Conservation (phyloP, 2,329 filamentous ascomycete genomes). For the Claviceps fusiformis region DNA sequence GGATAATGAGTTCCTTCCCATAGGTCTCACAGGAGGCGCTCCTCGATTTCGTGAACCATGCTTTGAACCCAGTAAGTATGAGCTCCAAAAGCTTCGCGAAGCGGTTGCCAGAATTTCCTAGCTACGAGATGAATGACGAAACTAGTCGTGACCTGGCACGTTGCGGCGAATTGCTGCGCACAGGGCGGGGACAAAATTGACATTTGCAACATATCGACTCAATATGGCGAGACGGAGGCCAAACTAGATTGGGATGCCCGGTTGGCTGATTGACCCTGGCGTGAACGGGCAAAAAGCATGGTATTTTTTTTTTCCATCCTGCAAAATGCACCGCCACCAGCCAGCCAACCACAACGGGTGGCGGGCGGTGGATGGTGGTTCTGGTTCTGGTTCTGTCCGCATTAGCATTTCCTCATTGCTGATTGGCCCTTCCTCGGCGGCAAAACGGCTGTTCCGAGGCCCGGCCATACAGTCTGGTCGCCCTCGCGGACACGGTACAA, state of each 20-base stretch:
- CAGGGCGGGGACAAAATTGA: not conserved
- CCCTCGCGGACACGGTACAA: too few species aligned
- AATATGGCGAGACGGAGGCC: not conserved
- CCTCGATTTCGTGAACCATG: too few species aligned
- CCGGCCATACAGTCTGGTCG: too few species aligned
- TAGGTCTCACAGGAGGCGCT: too few species aligned
- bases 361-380: too few species aligned
- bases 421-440: conserved; percentile 12
- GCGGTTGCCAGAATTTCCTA: not conserved
- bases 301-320: too few species aligned
- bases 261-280: not conserved
- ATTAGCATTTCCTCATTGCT: conserved; percentile 16
- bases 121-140: not conserved
- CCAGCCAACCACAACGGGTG: not conserved
- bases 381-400: not conserved
- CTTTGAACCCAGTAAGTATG: too few species aligned
- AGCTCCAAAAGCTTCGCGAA: too few species aligned
- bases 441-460: not conserved
- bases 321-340: too few species aligned
- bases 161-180: not conserved
- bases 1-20: not conserved
- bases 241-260: too few species aligned
- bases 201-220: not conserved
- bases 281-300: not conserved
- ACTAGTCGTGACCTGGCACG: not conserved